Percentiles rank a stretch among this genome's conserved stretches.
phyloP scores from a whole-genome alignment of 1,284 basidiomycete genomes.

The Tilletia caries region DNA sequence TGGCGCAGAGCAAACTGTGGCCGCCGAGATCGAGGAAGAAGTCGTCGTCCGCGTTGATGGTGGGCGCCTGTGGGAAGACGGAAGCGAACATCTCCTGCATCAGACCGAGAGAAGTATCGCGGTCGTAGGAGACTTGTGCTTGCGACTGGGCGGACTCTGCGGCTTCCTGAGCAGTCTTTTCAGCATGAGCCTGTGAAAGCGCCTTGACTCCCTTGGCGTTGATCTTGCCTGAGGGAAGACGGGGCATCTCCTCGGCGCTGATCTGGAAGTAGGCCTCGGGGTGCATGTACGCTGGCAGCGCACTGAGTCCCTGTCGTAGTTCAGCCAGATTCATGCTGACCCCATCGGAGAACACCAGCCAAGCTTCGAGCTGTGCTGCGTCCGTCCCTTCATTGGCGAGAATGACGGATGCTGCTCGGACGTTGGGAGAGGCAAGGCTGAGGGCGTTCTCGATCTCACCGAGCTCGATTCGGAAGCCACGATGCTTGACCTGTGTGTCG shows the following conservation, averaged over 20 bases:
- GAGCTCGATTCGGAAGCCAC: slow-evolving; percentile 10
- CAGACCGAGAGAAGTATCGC: slow-evolving; percentile 7
- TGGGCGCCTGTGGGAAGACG: slow-evolving; percentile 14
- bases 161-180: slow-evolving; percentile 6
- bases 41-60: background rate
- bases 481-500: background rate
- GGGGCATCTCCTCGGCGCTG: slow-evolving; percentile 18
- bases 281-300: slow-evolving; percentile 17
- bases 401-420: slow-evolving; percentile 19
- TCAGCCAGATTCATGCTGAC: background rate
- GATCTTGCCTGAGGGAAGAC: slow-evolving; percentile 20
- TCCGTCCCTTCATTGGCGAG: background rate
- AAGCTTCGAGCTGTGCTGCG: slow-evolving; percentile 13
- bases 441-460: background rate
- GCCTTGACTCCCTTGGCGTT: slow-evolving; percentile 20
- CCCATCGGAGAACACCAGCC: background rate
- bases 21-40: slow-evolving; percentile 22
- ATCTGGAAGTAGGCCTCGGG: slow-evolving; percentile 15
- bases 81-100: slow-evolving; percentile 2
- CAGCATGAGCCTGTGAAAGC: background rate
- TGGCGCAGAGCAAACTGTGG: slow-evolving; percentile 15
- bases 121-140: background rate
- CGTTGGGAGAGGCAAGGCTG: background rate
- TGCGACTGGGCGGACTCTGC: background rate
- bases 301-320: background rate